Evolutionary conservation across 768 basidiomycete species (phyloP), one percentile per base, ranked within the genome.

Genomic region (Russula virescens): DNA sequence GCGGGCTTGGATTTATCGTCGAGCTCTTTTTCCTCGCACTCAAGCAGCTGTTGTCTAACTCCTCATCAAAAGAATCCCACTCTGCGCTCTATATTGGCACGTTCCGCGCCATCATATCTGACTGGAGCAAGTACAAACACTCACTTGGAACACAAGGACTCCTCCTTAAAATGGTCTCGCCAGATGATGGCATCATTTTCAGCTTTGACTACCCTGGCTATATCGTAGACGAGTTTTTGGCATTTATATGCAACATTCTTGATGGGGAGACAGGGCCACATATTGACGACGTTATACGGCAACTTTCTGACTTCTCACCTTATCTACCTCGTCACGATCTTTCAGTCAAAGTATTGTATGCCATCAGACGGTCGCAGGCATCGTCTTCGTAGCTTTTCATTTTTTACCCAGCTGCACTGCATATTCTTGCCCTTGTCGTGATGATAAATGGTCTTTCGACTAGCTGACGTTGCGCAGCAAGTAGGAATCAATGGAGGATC

Each of bases 111-210:
- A 53, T 53, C 4, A 53, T 38, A 40, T 40, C 38, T 3, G n/a
- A 52, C 42, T 52, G 50, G 58, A 26, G 9, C 1, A 7, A 26
- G 5, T 16, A n/a, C 28, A 60, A 50, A 10, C 1, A 52, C 19
- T 60, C 50, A 7, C 58, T 45, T 5, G 58, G 50, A 18, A 60
- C 58, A n/a, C 58, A 60, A 35, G 21, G 18, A 9, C n/a, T 60
- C 18, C 13, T 60, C 1, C 43, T 60, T 9, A 9, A 34, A 35
- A 19, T 45, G 10, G 23, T 49, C 2, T 21, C 13, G 16, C 21
- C 25, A 16, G n/a, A 19, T 5, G 7, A 13, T 18, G 49, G 50
- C 19, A 9, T 52, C n/a, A 3, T 34, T 6, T 28, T 23, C 5
- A 2, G 16, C 11, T 40, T 42, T 14, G 1, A 23, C 10, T 57